Base-by-base conservation (phyloP, 2,329 filamentous ascomycete genomes). In the Lasiodiplodia sp. region DNA sequence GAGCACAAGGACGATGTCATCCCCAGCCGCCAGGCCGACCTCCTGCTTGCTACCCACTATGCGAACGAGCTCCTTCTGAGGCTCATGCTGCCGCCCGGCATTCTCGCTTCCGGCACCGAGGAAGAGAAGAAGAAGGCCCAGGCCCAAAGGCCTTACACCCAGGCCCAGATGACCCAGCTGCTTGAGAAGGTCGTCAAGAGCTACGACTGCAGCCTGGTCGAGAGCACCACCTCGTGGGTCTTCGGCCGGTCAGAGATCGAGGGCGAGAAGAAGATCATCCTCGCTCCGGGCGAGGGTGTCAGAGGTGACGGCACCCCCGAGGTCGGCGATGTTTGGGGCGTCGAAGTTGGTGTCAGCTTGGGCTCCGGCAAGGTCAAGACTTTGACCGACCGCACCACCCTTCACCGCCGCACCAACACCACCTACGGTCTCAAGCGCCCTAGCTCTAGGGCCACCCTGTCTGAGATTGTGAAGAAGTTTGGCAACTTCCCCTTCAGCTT, bases 221-320 rank as follows among this genome's bases (percentile, higher is more conserved):
- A 99, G 88, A 97, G 94, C 87, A 99, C 96, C 72, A 99, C 96
- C 53, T 97, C 93, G 78, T 99, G 96, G 94, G 84, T 93, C 70
- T 98, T 99, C 80, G 94, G 93, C 78, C 92, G 92, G 80, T 97
- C 98, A 83, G 96, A 99, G 83, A 98, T 99, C 72, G 96, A 99
- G 85, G 92, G 92, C 76, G 90, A 91, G 86, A 97, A 97, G 90
- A 98, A 97, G 89, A 97, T 99, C 78, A 96, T 99, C 73, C 86
- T 99, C 69, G 88, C 93, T 28, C 92, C 94, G 40, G 88, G 90
- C 64, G 94, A 97, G 76, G 93, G 93, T 72, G 90, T 92, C 78
- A 96, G 94, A 85, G 95, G 95, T 68, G 96, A 99, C 71, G 96
- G 96, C 77, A 82, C 89, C 69, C 92, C 96, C 69, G 95, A 96